Evolutionary conservation across 306 rosid species (phyloP).

Genomic region (Spatholobus suberectus): DNA sequence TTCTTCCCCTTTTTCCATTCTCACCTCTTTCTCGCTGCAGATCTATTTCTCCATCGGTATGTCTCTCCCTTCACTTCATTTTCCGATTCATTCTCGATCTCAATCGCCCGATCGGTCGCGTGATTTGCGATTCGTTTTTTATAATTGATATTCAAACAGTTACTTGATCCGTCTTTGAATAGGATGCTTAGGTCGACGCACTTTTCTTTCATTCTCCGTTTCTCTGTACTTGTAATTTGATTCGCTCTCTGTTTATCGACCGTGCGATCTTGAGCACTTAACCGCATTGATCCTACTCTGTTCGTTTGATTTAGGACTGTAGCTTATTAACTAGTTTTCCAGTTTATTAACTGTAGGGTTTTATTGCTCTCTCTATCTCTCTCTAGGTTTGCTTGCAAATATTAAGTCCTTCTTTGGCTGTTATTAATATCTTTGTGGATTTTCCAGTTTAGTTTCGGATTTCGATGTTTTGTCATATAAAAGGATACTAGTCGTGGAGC

Average conservation of each 20-base stretch:
- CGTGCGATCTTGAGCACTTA: not conserved
- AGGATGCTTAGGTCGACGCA: not conserved
- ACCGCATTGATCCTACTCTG: not conserved
- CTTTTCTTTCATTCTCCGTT: not conserved
- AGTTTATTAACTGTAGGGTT: not conserved
- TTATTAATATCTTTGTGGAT: not conserved
- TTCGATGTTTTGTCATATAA: not conserved
- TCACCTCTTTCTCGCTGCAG: slow-evolving; percentile 1
- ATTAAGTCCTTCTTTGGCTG: not conserved
- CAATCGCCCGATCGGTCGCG: not conserved
- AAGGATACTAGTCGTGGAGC: not conserved
- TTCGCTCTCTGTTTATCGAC: not conserved
- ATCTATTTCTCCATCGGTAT: slow-evolving; percentile 35
- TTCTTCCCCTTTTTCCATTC: not conserved
- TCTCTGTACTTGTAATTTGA: not conserved
- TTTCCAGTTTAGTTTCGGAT: not conserved
- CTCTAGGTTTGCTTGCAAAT: not conserved
- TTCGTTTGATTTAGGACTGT: slow-evolving; percentile 1
- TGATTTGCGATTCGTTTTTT: not conserved
- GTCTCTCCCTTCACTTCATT: slow-evolving; percentile 10
- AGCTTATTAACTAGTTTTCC: not conserved
- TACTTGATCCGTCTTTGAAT: not conserved
- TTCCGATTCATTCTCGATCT: slow-evolving; percentile 17
- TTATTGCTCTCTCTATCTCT: not conserved
- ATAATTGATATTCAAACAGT: not conserved